Conservation (phyloP, 2,329 filamentous ascomycete genomes). For the Fusarium aywerte region DNA sequence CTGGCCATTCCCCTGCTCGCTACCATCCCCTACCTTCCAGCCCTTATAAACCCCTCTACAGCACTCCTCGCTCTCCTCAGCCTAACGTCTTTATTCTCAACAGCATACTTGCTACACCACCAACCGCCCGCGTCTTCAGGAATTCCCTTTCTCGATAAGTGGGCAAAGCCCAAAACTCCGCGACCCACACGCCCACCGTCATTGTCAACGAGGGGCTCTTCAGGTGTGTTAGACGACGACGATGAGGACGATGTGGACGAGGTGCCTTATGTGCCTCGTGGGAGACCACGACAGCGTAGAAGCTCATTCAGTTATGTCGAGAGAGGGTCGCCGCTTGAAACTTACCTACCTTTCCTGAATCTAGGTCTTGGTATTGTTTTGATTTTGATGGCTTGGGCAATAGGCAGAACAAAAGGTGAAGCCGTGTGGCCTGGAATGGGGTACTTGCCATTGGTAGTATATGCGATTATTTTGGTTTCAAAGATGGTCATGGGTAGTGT, state of each 20-base stretch:
- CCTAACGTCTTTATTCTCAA: constrained; percentile 71
- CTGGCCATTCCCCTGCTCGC: constrained; percentile 69
- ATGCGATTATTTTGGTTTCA: constrained; percentile 68
- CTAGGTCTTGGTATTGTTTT: constrained; percentile 65
- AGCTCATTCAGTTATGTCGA: constrained; percentile 39
- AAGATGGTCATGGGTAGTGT: constrained; percentile 75
- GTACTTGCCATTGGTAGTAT: constrained; percentile 67
- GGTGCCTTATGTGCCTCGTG: constrained; percentile 17
- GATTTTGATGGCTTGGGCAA: constrained; percentile 56
- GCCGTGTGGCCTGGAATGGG: constrained; percentile 58
- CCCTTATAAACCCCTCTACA: constrained; percentile 50
- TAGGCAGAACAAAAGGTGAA: constrained; percentile 49
- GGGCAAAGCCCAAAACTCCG: constrained; percentile 49
- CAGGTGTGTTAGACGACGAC: constrained; percentile 23
- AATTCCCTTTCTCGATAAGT: constrained; percentile 61
- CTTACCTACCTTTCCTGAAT: constrained; percentile 71
- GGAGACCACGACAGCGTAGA: constrained; percentile 32
- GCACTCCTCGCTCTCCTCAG: constrained; percentile 64
- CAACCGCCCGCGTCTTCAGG: constrained; percentile 67
- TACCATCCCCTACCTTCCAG: constrained; percentile 62
- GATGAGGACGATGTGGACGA: constrained; percentile 37
- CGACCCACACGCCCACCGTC: constrained; percentile 42
- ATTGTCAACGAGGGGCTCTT: constrained; percentile 30
- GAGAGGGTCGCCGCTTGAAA: constrained; percentile 61
- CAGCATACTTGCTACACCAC: constrained; percentile 68